Evolutionary conservation across 306 rosid species (phyloP), one percentile per base, ranked within the genome.

Genomic region (Clitoria ternatea): DNA sequence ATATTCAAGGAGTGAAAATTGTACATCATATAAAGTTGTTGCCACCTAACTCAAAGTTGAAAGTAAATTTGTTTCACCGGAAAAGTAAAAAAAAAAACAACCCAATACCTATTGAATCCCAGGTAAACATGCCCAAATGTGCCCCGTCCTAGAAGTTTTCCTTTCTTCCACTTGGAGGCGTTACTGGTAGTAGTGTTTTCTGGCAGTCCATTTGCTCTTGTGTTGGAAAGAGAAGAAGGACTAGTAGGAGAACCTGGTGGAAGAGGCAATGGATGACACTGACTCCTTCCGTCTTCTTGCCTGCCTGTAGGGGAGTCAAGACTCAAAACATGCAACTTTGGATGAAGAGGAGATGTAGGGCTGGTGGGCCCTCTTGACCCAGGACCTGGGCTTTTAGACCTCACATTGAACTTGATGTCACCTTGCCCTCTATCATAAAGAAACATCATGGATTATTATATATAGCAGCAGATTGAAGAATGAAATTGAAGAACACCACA

Each of bases 221-320:
- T 27, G 75, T 27, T 83, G 59, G 83, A 76, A 82, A 82, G 77
- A 71, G 89, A 69, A 70, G 92, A 80, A 69, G 98, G 86, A 74
- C 97, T 89, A 8, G 96, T 85, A 19, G 96, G 97, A 67, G 97
- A 83, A 59, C 97, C 96, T 4, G 99, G 99, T 7, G 99, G 99
- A 64, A 89, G 99, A 29, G 99, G 99, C 66, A 94, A 85, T 0
- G 84, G 93, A 79, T 94, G 97, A 61, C 86, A 82, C 39, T 81
- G 85, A 69, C 87, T 83, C 83, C 79, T 85, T 26, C 85, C 96
- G 62, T 92, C 96, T 15, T 92, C 98, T 79, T 76, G 90, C 79
- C 77, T 92, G 49, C 92, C 86, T 1, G 86, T 77, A 26, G 95
- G 83, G 49, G 98, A 90, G 73, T 89, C 98, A 48, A 87, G 78